Conservation (phyloP, 192 early-diverging fungal species). For the Coemansia sp. region DNA sequence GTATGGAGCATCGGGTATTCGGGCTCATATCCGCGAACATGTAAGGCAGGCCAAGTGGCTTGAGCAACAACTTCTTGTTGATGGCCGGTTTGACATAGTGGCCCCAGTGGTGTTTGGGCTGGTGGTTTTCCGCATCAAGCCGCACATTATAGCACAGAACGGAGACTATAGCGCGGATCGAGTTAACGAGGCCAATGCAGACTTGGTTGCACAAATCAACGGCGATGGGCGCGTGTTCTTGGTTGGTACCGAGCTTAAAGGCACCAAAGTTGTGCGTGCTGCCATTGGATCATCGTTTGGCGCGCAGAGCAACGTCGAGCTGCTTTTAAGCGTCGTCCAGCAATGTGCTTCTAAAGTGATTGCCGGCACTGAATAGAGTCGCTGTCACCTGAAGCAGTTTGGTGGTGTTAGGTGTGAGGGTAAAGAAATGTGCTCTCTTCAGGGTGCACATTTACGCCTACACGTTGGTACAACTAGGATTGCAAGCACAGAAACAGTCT, state of each 20-base stretch:
- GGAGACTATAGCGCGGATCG: background rate
- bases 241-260: constrained; percentile 33
- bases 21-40: constrained; percentile 47
- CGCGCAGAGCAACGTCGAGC: constrained; percentile 11
- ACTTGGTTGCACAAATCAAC: constrained; percentile 23
- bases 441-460: too few species aligned
- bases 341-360: constrained; percentile 8
- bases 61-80: constrained; percentile 23
- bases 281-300: constrained; percentile 32
- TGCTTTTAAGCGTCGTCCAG: constrained; percentile 11
- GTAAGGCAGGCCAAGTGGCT: constrained; percentile 41
- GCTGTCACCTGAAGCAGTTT: too few species aligned
- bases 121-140: constrained; percentile 48
- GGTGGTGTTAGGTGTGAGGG: too few species aligned
- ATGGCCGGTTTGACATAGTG: constrained; percentile 51
- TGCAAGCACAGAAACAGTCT: too few species aligned
- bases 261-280: constrained; percentile 23
- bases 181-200: constrained; percentile 30
- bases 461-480: too few species aligned
- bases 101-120: constrained; percentile 43
- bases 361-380: background rate
- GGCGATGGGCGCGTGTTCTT: constrained; percentile 42
- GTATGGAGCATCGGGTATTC: constrained; percentile 55
- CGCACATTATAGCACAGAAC: constrained; percentile 5
- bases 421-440: too few species aligned